Conservation (phyloP, 768 basidiomycete genomes). For the Mycena galericulata region DNA sequence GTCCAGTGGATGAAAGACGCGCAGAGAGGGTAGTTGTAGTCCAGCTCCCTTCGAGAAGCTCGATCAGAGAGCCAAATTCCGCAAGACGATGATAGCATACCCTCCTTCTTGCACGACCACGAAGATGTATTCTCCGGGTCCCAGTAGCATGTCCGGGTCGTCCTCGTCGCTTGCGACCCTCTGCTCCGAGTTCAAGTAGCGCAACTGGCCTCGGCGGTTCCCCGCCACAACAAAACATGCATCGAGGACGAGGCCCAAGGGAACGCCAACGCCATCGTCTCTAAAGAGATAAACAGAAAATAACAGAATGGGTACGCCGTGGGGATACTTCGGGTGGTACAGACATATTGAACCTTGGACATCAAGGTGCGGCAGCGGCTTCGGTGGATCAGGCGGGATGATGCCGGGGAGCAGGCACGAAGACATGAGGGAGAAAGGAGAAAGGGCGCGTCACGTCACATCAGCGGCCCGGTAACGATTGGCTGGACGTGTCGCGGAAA, state of each 20-base stretch:
- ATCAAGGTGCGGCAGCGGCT: too few species aligned
- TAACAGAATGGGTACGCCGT: too few species aligned
- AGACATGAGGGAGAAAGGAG: too few species aligned
- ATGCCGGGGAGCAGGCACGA: too few species aligned
- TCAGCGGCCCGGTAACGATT: too few species aligned
- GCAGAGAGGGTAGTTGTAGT: constrained; percentile 2
- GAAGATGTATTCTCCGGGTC: neutral
- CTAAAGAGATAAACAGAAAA: too few species aligned
- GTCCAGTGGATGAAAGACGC: neutral
- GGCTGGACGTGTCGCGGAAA: too few species aligned
- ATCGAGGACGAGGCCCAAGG: constrained; percentile 21
- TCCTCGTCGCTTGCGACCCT: neutral
- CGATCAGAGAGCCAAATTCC: constrained; percentile 3
- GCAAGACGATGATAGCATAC: constrained; percentile 9
- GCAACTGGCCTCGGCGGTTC: neutral
- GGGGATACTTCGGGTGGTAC: too few species aligned
- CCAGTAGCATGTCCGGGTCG: constrained; percentile 8
- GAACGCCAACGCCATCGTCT: constrained; percentile 6
- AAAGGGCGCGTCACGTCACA: too few species aligned
- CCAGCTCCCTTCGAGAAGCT: constrained; percentile 6
- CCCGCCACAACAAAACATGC: constrained; percentile 10
- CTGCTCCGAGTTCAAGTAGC: neutral
- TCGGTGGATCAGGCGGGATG: too few species aligned
- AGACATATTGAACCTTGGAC: too few species aligned
- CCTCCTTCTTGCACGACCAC: neutral